Conservation (phyloP, 2,329 filamentous ascomycete species). For the Huntiella decipiens region DNA sequence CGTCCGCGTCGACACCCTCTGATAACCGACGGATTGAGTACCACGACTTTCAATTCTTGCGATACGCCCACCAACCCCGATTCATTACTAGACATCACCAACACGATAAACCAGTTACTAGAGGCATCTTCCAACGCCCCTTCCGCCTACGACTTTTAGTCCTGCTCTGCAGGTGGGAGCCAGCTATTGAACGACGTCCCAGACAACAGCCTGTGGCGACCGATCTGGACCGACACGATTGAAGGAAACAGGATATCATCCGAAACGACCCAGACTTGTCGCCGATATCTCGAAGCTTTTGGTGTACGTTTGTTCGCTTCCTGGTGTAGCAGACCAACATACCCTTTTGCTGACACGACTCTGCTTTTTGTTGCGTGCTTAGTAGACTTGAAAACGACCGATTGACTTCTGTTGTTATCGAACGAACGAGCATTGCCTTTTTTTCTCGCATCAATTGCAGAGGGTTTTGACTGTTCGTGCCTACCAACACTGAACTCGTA, state of each 20-base stretch:
- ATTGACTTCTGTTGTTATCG: conserved; percentile 8
- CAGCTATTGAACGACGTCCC: background rate
- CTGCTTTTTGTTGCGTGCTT: conserved; percentile 2
- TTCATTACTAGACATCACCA: background rate
- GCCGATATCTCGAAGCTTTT: background rate
- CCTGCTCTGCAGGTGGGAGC: conserved; percentile 10
- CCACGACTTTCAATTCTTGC: background rate
- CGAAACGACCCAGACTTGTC: conserved; percentile 2
- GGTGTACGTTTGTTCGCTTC: conserved; percentile 11
- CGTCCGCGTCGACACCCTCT: conserved; percentile 9
- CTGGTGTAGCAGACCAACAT: conserved; percentile 4
- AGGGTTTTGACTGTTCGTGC: no score
- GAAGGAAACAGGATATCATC: background rate
- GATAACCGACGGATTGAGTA: conserved; percentile 8
- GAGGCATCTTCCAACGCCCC: background rate
- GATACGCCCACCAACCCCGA: background rate
- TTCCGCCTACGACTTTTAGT: conserved; percentile 3
- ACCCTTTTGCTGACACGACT: conserved; percentile 10
- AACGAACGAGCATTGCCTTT: background rate
- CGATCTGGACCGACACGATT: no score
- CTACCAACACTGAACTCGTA: background rate
- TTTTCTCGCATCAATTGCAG: no score
- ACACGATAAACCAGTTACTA: conserved; percentile 2
- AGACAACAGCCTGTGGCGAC: no score
- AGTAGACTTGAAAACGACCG: conserved; percentile 9